Evolutionary conservation across 1,284 basidiomycete genomes (phyloP).

Genomic region (Xerocomus nothofagi): DNA sequence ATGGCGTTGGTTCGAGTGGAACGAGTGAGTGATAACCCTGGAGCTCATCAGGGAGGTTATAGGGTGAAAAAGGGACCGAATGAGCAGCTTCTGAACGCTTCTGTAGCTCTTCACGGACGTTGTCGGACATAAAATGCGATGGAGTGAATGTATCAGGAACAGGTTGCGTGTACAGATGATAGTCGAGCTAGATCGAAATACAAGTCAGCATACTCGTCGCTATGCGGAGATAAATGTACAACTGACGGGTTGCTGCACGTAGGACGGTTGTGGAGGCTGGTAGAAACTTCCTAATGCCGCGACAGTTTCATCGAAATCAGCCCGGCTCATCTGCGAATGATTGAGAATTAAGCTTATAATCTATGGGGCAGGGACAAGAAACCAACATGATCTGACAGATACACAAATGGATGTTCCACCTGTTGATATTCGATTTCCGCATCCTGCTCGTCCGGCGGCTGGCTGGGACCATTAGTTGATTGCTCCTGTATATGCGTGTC

Average conservation of each 20-base stretch:
- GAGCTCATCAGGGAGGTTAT: constrained; percentile 80
- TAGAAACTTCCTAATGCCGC: constrained; percentile 50
- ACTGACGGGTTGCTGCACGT: constrained; percentile 69
- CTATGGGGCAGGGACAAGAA: neutral
- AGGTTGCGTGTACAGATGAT: constrained; percentile 83
- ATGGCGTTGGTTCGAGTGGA: constrained; percentile 62
- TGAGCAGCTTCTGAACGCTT: constrained; percentile 77
- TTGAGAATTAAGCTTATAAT: neutral
- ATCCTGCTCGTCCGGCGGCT: constrained; percentile 19
- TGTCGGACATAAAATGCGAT: constrained; percentile 67
- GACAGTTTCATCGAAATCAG: constrained; percentile 36
- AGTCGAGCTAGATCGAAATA: constrained; percentile 63
- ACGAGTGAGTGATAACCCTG: constrained; percentile 91
- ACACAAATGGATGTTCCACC: constrained; percentile 17
- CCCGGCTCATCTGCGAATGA: constrained; percentile 19
- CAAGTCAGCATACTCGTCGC: constrained; percentile 1
- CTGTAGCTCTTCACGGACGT: constrained; percentile 79
- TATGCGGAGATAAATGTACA: neutral
- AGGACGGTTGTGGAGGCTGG: constrained; percentile 49
- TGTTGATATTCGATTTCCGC: constrained; percentile 27
- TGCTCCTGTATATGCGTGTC: constrained; percentile 38
- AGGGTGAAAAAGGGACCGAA: constrained; percentile 43
- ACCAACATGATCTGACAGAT: constrained; percentile 23
- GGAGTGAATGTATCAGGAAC: constrained; percentile 55
- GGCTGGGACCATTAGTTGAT: constrained; percentile 8